Evolutionary conservation across 73 alveolate genomes (phyloP).

Genomic region (Breviolum minutum): DNA sequence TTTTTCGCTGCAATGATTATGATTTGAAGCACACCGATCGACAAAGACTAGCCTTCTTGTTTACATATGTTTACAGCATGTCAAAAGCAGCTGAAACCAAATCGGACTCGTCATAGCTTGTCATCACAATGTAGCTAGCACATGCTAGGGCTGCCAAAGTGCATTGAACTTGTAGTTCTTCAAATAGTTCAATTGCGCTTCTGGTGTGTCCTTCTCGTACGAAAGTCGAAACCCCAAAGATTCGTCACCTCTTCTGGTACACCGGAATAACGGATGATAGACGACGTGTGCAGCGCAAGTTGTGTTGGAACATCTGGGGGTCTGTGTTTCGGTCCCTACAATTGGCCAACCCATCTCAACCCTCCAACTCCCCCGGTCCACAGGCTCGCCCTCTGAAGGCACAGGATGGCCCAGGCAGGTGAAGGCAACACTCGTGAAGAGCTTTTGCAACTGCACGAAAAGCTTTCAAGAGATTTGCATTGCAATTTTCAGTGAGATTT

Average conservation of each 20-base stretch:
- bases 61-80: background rate
- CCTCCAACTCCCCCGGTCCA: background rate
- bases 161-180: constrained; percentile 57
- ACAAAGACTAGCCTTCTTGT: background rate
- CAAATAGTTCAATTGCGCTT: constrained; percentile 68
- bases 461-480: no score
- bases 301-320: background rate
- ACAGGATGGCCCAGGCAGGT: constrained; percentile 81
- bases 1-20: background rate
- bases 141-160: background rate
- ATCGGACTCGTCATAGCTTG: background rate
- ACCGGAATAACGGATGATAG: background rate
- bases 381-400: constrained; percentile 5
- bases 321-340: background rate
- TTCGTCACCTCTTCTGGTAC: no score
- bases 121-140: background rate
- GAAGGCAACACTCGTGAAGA: constrained; percentile 92
- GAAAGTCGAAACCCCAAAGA: no score
- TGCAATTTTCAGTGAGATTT: no score
- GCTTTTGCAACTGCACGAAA: constrained; percentile 79
- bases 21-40: background rate
- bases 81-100: no score
- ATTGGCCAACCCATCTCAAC: background rate
- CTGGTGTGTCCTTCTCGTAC: constrained; percentile 8
- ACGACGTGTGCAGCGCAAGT: background rate